phyloP scores from a whole-genome alignment of 1,284 basidiomycete genomes.

The Vanrija sp. region DNA sequence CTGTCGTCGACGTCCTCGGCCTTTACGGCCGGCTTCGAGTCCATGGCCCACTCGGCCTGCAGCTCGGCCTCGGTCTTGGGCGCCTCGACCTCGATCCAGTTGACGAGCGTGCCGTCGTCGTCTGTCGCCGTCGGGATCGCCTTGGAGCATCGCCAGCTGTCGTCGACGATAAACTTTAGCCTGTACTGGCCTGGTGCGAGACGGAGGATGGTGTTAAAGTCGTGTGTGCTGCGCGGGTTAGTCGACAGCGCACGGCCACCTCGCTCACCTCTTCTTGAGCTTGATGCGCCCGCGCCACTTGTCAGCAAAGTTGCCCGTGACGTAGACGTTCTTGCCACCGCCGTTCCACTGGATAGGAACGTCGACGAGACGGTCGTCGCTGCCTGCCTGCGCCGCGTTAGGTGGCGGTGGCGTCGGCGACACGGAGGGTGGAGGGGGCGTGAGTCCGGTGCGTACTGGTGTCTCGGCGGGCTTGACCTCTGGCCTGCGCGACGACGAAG shows the following conservation, averaged over 20 bases:
- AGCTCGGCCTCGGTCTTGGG: conserved; percentile 44
- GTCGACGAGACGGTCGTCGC: conserved; percentile 37
- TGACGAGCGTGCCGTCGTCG: conserved; percentile 90
- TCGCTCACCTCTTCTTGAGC: conserved; percentile 40
- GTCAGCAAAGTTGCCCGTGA: conserved; percentile 58
- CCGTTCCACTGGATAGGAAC: conserved; percentile 49
- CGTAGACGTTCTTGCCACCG: conserved; percentile 53
- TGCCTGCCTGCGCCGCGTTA: conserved; percentile 3
- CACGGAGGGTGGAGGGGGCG: conserved; percentile 29
- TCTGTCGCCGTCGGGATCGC: conserved; percentile 89
- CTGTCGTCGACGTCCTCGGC: conserved; percentile 44
- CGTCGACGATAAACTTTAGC: conserved; percentile 93
- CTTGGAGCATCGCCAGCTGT: conserved; percentile 69
- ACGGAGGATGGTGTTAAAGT: conserved; percentile 51
- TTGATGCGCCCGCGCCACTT: conserved; percentile 57
- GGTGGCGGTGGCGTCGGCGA: conserved; percentile 28
- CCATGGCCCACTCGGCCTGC: conserved; percentile 46
- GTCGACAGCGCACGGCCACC: conserved; percentile 28
- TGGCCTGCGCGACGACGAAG: conserved; percentile 5
- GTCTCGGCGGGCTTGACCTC: conserved; percentile 17
- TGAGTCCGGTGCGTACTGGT: conserved; percentile 17
- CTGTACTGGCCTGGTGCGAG: conserved; percentile 91
- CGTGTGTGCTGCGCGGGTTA: conserved; percentile 37
- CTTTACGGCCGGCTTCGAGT: conserved; percentile 31
- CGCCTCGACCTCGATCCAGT: conserved; percentile 68